These are phyloP conservation scores for Chaetomium olivaceum DNA, from an alignment of 2,329 filamentous ascomycete species.

Conservation along the genomic window DNA sequence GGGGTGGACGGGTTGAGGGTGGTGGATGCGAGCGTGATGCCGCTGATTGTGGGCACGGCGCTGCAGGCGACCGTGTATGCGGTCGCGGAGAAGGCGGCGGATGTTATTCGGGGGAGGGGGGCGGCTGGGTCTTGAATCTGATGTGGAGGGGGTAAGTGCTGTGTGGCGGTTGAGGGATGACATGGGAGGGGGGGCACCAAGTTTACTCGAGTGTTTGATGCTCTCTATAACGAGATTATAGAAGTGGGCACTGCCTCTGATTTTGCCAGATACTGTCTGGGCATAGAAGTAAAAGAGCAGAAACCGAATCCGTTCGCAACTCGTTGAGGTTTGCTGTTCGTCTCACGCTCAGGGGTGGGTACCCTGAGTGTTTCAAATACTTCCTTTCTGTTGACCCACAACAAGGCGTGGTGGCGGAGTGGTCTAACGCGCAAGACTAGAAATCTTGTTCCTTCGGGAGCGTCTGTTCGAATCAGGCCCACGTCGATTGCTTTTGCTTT, in stretches of 20 bases:
- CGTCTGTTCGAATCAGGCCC: constrained; percentile 31
- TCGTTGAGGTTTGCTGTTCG: neutral
- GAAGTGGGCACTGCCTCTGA: too few species aligned
- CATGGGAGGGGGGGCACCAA: neutral
- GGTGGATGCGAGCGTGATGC: constrained; percentile 26
- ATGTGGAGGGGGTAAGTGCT: too few species aligned
- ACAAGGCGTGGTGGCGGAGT: constrained; percentile 30
- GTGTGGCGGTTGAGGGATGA: too few species aligned
- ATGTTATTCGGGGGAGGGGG: constrained; percentile 24
- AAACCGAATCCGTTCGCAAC: too few species aligned
- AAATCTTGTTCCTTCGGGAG: constrained; percentile 32
- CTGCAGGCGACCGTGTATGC: constrained; percentile 31
- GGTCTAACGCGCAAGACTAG: constrained; percentile 32
- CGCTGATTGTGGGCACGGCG: constrained; percentile 21
- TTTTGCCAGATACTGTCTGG: too few species aligned
- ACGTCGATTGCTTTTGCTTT: constrained; percentile 23
- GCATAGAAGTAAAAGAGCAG: too few species aligned
- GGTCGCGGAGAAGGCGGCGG: constrained; percentile 29
- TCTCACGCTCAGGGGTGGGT: neutral
- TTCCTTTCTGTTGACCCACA: neutral
- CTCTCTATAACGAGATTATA: too few species aligned
- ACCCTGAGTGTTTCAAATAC: neutral
- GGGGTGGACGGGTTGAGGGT: constrained; percentile 26
- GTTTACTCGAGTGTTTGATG: too few species aligned
- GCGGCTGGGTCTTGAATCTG: neutral